These are phyloP conservation scores for Hymenochaete sp. DNA, from an alignment of 1,284 basidiomycete species.

Conservation along the genomic window DNA sequence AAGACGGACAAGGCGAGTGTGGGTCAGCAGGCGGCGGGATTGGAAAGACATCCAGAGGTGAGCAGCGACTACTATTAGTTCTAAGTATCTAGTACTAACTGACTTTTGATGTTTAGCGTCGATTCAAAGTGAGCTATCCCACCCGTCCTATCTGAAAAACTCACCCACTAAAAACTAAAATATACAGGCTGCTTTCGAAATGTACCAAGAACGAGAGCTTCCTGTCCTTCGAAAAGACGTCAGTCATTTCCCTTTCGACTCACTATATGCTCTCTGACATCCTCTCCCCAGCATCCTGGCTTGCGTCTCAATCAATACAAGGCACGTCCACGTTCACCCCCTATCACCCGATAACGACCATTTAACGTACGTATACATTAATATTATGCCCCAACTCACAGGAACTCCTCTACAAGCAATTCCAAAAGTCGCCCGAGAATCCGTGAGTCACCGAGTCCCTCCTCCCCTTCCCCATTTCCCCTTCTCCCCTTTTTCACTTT, in stretches of 20 bases:
- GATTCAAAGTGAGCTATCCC: conserved; percentile 59
- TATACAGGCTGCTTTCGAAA: conserved; percentile 75
- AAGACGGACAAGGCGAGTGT: conserved; percentile 90
- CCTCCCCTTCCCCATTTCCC: not conserved
- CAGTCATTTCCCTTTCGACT: conserved; percentile 21
- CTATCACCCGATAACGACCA: conserved; percentile 2
- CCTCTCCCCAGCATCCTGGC: conserved; percentile 57
- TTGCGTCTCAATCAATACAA: conserved; percentile 81
- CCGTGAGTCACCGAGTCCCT: conserved; percentile 45
- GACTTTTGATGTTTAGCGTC: conserved; percentile 40
- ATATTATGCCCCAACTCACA: conserved; percentile 24
- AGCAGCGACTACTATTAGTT: conserved; percentile 25
- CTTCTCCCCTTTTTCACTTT: not conserved
- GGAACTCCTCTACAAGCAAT: conserved; percentile 73
- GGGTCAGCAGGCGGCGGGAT: conserved; percentile 72
- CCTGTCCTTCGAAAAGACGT: conserved; percentile 73
- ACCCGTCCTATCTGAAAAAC: conserved; percentile 1
- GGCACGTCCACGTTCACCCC: conserved; percentile 30
- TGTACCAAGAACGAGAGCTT: conserved; percentile 84
- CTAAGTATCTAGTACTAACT: not conserved
- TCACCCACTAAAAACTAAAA: not conserved
- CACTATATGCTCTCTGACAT: conserved; percentile 14
- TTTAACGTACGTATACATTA: conserved; percentile 16
- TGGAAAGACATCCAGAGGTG: conserved; percentile 94
- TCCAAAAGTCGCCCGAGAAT: conserved; percentile 86